phyloP scores from a whole-genome alignment of 768 basidiomycete genomes.

The Podaxis rugospora region DNA sequence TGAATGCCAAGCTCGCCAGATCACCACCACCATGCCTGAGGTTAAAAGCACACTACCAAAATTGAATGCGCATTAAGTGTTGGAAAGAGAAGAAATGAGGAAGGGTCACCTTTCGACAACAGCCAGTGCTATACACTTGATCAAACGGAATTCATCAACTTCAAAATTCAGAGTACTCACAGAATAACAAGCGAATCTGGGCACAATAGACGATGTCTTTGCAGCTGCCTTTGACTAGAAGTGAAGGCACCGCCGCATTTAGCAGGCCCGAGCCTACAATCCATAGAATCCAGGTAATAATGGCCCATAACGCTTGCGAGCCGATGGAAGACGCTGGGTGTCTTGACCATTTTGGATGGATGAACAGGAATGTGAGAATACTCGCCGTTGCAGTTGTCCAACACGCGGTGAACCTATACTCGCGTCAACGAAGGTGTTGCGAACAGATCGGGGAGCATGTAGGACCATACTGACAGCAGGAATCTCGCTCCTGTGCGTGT shows the following conservation, averaged over 20 bases:
- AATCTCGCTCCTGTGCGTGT: slow-evolving; percentile 41
- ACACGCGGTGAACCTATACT: slow-evolving; percentile 47
- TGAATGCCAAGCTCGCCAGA: slow-evolving; percentile 53
- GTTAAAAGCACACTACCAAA: slow-evolving; percentile 39
- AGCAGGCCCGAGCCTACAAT: slow-evolving; percentile 49
- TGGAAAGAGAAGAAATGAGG: neutral
- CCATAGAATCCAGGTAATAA: slow-evolving; percentile 60
- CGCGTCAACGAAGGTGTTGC: neutral
- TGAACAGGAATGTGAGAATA: slow-evolving; percentile 50
- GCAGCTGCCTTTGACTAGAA: slow-evolving; percentile 40
- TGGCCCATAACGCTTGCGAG: slow-evolving; percentile 54
- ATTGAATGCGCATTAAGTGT: neutral
- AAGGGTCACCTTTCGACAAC: slow-evolving; percentile 47
- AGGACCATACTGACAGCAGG: slow-evolving; percentile 37
- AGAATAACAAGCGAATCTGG: slow-evolving; percentile 52
- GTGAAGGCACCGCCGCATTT: slow-evolving; percentile 41
- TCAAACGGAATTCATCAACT: neutral
- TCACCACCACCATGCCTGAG: slow-evolving; percentile 39
- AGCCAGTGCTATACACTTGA: slow-evolving; percentile 32
- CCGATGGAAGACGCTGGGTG: slow-evolving; percentile 53
- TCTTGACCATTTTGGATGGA: slow-evolving; percentile 55
- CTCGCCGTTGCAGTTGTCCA: slow-evolving; percentile 58
- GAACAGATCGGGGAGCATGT: neutral
- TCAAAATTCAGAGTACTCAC: slow-evolving; percentile 21
- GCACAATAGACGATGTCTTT: slow-evolving; percentile 45